Conservation (phyloP, 2,329 filamentous ascomycete species). For the Myrmaecium sp. region DNA sequence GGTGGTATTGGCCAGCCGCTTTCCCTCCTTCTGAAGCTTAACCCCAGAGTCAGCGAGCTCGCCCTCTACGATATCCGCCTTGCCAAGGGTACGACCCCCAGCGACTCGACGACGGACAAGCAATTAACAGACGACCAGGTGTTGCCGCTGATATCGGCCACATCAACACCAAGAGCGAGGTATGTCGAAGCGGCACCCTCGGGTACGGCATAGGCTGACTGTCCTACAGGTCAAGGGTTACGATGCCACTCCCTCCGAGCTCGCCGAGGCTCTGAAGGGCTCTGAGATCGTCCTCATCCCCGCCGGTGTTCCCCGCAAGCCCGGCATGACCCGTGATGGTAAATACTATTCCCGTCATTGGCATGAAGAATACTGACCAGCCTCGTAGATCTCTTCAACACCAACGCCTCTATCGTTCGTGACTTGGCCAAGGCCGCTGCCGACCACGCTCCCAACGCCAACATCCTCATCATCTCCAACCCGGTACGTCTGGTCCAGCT, state of each 20-base stretch:
- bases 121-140: slow-evolving; percentile 38
- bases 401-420: slow-evolving; percentile 97
- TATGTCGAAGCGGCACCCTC: slow-evolving; percentile 15
- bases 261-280: slow-evolving; percentile 65
- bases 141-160: slow-evolving; percentile 96
- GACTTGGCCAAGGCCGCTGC: slow-evolving; percentile 93
- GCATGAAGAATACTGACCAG: slow-evolving; percentile 1
- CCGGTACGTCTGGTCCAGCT: slow-evolving; percentile 39
- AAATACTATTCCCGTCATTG: slow-evolving; percentile 12
- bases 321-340: slow-evolving; percentile 97
- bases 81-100: slow-evolving; percentile 56
- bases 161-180: slow-evolving; percentile 93
- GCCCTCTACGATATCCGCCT: slow-evolving; percentile 96
- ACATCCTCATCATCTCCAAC: slow-evolving; percentile 96
- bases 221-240: slow-evolving; percentile 59
- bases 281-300: slow-evolving; percentile 93
- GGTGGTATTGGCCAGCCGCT: slow-evolving; percentile 98
- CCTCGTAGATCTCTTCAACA: slow-evolving; percentile 88
- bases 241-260: slow-evolving; percentile 57
- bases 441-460: slow-evolving; percentile 75
- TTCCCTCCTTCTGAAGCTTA: slow-evolving; percentile 96
- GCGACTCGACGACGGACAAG: slow-evolving; percentile 1
- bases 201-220: slow-evolving; percentile 9
- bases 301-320: slow-evolving; percentile 96
- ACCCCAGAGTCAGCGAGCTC: slow-evolving; percentile 83